These are phyloP conservation scores for Alternaria angustiovoidea DNA, from an alignment of 2,329 filamentous ascomycete species.

Conservation along the genomic window DNA sequence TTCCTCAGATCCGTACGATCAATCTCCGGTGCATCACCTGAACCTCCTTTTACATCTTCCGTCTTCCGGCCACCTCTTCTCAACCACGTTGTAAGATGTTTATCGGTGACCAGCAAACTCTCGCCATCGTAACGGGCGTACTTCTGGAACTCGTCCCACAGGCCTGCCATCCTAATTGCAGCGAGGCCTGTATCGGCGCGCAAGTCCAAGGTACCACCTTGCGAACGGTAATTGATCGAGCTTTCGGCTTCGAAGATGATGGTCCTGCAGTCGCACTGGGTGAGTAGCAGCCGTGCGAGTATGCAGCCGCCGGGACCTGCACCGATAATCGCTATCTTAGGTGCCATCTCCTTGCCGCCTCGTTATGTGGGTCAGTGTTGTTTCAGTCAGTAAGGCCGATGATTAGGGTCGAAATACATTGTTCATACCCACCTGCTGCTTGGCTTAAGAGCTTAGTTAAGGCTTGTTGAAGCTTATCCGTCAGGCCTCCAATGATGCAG, in stretches of 20 bases:
- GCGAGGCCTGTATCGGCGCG: slow-evolving; percentile 60
- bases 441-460: neutral
- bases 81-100: slow-evolving; percentile 40
- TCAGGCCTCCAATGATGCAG: neutral
- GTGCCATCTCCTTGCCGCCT: slow-evolving; percentile 12
- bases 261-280: slow-evolving; percentile 52
- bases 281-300: slow-evolving; percentile 61
- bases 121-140: slow-evolving; percentile 54
- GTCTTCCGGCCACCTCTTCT: slow-evolving; percentile 18
- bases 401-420: neutral
- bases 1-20: slow-evolving; percentile 32
- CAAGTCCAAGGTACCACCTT: slow-evolving; percentile 62
- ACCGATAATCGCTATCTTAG: slow-evolving; percentile 51
- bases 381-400: neutral
- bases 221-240: slow-evolving; percentile 37
- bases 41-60: slow-evolving; percentile 11
- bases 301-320: slow-evolving; percentile 58
- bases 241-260: slow-evolving; percentile 59
- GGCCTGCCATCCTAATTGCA: slow-evolving; percentile 59
- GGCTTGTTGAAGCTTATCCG: neutral
- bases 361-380: neutral
- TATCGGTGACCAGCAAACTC: slow-evolving; percentile 53
- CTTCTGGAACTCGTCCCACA: slow-evolving; percentile 59
- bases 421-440: neutral
- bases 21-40: slow-evolving; percentile 36